Evolutionary conservation across 192 early-diverging fungal genomes (phyloP), one percentile per base, ranked within the genome.

Genomic region (Linnemannia schmuckeri): DNA sequence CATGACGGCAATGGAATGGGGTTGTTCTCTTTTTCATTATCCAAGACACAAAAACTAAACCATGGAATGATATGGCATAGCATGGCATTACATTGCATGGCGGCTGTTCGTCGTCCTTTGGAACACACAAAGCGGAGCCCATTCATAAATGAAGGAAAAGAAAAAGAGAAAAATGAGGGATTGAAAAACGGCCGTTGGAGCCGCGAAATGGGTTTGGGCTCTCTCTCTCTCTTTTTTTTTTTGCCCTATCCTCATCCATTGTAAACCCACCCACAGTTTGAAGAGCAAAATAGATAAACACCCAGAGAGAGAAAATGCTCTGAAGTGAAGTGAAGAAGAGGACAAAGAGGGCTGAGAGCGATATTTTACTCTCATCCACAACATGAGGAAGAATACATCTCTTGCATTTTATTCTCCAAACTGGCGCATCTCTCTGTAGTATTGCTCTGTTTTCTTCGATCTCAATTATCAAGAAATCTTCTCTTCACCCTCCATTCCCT

Each of bases 151-250:
- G 61, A 66, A 66, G 27, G 10, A 66, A 66, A 66, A 27, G 8
- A 57, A 22, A 57, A 22, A 57, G 27, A 33, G 12, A 66, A 3
- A 33, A 13, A 63, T 1, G 47, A 20, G 47, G 18, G 47, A 69
- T 18, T 37, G 30, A 69, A 46, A 57, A 46, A 69, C 41, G 44
- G 76, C 57, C 66, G 76, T 33, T 63, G 57, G 57, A 61, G 47
- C 63, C 47, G 41, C 33, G 42, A 77, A 77, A 68, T 77, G 76
- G 42, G 76, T 77, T 77, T 38, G 76, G 76, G 76, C 76, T 77
- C 76, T 77, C 3, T 38, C 40, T n/a, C 22, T 22, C 30, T 42
- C 24, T n/a, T 40, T 40, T 52, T 57, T 57, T 40, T 57, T 54
- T 33, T 37, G n/a, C 61, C 61, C 61, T 66, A 33, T 61, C 55